phyloP scores from a whole-genome alignment of 164 flowering plant species.

The Liriodendron chinense region DNA sequence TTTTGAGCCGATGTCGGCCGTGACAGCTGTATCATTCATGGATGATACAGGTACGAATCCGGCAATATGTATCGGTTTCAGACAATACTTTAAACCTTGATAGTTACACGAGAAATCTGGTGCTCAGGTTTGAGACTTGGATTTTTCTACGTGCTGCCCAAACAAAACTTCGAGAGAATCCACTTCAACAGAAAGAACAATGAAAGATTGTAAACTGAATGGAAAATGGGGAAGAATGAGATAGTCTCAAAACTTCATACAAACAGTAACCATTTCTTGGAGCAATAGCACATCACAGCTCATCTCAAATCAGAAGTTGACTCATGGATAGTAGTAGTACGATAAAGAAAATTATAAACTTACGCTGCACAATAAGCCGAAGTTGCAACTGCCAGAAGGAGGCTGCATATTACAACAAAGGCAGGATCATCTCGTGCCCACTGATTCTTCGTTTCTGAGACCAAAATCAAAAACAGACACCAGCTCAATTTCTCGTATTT shows the following conservation, averaged over 20 bases:
- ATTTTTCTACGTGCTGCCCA: not conserved
- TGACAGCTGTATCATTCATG: no score
- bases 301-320: not conserved
- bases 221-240: no score
- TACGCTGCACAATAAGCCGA: slow-evolving; percentile 96
- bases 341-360: slow-evolving; percentile 22
- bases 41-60: no score
- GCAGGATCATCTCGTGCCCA: slow-evolving; percentile 99
- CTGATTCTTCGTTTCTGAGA: slow-evolving; percentile 97
- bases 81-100: no score
- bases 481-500: slow-evolving; percentile 1
- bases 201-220: no score
- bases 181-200: no score
- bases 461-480: slow-evolving; percentile 12
- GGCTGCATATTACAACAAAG: slow-evolving; percentile 89
- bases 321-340: not conserved
- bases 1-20: no score
- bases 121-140: no score
- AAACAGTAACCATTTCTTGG: not conserved
- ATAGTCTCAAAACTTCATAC: not conserved
- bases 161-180: not conserved
- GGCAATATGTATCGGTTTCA: no score
- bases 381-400: slow-evolving; percentile 79
- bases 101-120: no score
- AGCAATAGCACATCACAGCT: not conserved